A percentile compares a stretch with the other conserved stretches of the same genome.
Evolutionary conservation across 192 early-diverging fungal genomes (phyloP).

Genomic region (Coemansia sp.): DNA sequence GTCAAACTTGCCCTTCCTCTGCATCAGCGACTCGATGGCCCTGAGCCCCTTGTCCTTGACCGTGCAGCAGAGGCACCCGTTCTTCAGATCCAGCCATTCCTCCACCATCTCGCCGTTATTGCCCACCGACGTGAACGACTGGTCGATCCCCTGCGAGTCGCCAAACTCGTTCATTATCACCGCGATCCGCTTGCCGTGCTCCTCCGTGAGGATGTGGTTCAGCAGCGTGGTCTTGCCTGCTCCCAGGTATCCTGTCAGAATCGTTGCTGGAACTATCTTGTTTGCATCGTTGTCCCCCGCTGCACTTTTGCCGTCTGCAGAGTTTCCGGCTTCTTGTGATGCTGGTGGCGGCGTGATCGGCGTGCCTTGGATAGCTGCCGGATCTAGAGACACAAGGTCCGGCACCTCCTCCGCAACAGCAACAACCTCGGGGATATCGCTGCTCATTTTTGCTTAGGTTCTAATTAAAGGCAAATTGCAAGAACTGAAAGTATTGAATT

Average conservation of each 20-base stretch:
- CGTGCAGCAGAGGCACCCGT: constrained; percentile 98
- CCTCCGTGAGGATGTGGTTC: constrained; percentile 76
- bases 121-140: constrained; percentile 76
- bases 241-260: constrained; percentile 71
- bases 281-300: neutral
- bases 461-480: neutral
- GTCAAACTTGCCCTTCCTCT: constrained; percentile 89
- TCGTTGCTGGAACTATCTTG: constrained; percentile 54
- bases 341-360: neutral
- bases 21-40: constrained; percentile 91
- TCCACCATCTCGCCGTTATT: constrained; percentile 77
- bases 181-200: constrained; percentile 94
- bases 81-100: constrained; percentile 96
- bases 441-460: constrained; percentile 16
- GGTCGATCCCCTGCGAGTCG: constrained; percentile 92
- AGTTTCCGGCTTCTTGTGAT: neutral
- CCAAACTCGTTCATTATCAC: constrained; percentile 99
- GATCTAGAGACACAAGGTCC: neutral
- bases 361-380: neutral
- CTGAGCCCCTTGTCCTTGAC: constrained; percentile 94
- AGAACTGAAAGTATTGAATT: neutral
- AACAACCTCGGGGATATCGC: constrained; percentile 44
- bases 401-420: neutral
- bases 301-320: neutral
- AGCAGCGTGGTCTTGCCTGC: constrained; percentile 93